Percentiles rank a stretch among this genome's conserved stretches.
These are phyloP conservation scores for Syzygium oleosum DNA, from an alignment of 345 rosid species.

Conservation along the genomic window DNA sequence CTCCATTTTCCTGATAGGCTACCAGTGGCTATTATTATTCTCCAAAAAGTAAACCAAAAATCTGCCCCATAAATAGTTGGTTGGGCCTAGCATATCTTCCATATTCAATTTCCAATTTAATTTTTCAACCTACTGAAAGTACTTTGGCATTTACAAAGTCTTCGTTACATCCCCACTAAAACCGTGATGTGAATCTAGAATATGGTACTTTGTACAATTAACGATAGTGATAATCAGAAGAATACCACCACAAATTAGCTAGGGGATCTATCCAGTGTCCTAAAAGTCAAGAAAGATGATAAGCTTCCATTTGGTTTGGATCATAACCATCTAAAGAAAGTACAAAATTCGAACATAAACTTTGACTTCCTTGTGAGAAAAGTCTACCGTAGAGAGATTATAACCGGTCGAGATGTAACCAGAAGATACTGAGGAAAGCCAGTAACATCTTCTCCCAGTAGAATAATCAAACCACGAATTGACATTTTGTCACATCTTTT, in stretches of 20 bases:
- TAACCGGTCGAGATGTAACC: background rate
- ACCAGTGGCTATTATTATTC: background rate
- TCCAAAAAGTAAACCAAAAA: background rate
- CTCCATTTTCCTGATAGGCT: background rate
- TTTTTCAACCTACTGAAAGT: constrained; percentile 43
- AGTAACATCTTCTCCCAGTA: background rate
- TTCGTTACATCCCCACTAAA: background rate
- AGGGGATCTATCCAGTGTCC: background rate
- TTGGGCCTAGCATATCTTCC: background rate
- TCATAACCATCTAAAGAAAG: background rate
- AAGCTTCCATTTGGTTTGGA: background rate
- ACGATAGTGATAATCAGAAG: background rate
- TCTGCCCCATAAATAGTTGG: background rate
- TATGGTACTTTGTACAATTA: background rate
- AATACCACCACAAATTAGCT: background rate
- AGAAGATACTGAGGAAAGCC: background rate
- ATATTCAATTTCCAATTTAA: constrained; percentile 5
- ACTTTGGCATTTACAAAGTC: background rate
- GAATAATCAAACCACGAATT: background rate
- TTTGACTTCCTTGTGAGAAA: background rate
- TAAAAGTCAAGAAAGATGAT: background rate
- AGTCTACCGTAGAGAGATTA: background rate
- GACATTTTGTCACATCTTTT: background rate
- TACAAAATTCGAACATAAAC: background rate
- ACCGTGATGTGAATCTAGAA: background rate